Base-by-base conservation (phyloP, 1,139 yeast genomes). In the Geotrichum candidum region DNA sequence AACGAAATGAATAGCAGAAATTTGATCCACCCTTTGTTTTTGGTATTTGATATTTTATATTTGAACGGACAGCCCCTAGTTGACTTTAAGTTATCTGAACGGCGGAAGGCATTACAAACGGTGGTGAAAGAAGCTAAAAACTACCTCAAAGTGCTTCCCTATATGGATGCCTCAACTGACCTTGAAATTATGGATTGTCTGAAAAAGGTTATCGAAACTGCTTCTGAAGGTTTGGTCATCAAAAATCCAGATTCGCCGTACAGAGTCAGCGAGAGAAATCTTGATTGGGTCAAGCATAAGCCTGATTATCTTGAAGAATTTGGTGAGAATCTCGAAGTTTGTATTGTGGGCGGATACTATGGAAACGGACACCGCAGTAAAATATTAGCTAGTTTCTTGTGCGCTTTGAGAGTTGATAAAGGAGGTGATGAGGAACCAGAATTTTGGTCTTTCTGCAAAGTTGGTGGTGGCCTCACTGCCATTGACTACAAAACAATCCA, bases 251-350 rank as follows among this genome's bases (percentile, higher is more conserved):
- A 77, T 6, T 81, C 88, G 18, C 76, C 74, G 25, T 94, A 94
- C 72, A 72, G 75, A 5, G 79, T 88, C 15, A 91, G 85, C 25
- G 80, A 80, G 56, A 76, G 92, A 60, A 80, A 80, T 55, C 80
- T 80, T 35, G 76, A 79, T 25, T 92, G 98, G 97, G 77, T 90
- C 33, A 94, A 94, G 70, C 83, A 92, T 1, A 94, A 94, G 72
- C 98, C 98, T 0, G 97, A 92, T 67, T 92, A 91, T 71, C 77
- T 91, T 63, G 88, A 85, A 63, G 90, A 88, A 60, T 88, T 88
- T 73, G 96, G 96, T 9, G 96, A 90, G 65, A 88, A 88, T 68
- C 77, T 92, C 66, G 99, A 94, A 73, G 73, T 91, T 55, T 79
- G 85, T 1, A 83, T 94, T 0, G 84, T 92, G 63, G 98, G 97